Evolutionary conservation across 2,329 filamentous ascomycete species (phyloP), one percentile per base, ranked within the genome.

Genomic region (Fusarium sp.): DNA sequence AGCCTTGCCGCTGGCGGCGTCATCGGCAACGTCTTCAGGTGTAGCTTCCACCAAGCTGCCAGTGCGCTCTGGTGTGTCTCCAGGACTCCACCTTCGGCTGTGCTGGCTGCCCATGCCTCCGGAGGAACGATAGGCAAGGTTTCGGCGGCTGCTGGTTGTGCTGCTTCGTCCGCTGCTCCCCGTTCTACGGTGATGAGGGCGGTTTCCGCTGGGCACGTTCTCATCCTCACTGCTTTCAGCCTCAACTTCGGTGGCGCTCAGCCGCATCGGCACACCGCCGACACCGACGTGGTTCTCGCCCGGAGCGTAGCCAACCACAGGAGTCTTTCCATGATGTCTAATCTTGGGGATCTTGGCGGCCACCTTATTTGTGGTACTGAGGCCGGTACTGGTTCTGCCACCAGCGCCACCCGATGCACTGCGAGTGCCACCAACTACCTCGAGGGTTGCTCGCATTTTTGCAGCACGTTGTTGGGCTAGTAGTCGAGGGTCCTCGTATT

Each of bases 171-270:
- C 92, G 74, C 91, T 94, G 78, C 91, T 94, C 47, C 91, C 90
- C 23, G 89, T 92, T 69, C 92, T 85, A 67, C 89, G 88, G 80
- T 94, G 92, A 69, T 89, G 85, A 80, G 86, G 74, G 63, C 83
- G 85, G 72, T 82, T 80, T 72, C 78, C 77, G 53, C 80, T 77
- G 34, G 81, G 79, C 18, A 80, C 78, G 43, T 91, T 90, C 50
- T 93, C 92, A 46, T 93, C 91, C 55, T 93, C 92, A 77, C 90
- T 93, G 74, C 94, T 93, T 71, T 91, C 94, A 71, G 93, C 93
- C 75, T 97, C 94, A 16, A 98, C 93, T 80, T 99, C 96, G 53
- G 93, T 97, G n/a, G 96, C 95, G 78, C 93, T 97, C 67, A 99
- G 85, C 45, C 96, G 90, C 80, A 98, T 89, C 4, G 96, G 96